These are phyloP conservation scores for Paramecium caudatum DNA, from an alignment of 73 alveolate species.

Conservation along the genomic window DNA sequence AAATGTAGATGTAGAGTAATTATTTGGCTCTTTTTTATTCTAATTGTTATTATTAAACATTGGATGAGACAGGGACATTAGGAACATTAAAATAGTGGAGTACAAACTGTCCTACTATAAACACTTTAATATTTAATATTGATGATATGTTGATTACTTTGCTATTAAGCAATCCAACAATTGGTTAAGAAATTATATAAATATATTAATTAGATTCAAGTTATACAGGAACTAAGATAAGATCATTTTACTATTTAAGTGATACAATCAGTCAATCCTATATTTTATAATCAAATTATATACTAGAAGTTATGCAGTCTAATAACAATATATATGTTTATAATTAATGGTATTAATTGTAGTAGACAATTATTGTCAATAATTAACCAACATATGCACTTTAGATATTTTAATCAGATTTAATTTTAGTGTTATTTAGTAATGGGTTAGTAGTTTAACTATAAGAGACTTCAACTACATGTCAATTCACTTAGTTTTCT, in stretches of 20 bases:
- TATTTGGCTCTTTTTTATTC: no score
- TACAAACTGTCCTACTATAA: not conserved
- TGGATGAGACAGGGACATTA: no score
- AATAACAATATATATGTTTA: not conserved
- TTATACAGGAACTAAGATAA: not conserved
- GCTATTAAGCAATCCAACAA: not conserved
- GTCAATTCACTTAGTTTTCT: not conserved
- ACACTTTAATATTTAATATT: not conserved
- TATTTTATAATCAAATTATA: not conserved
- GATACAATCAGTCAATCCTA: conserved; percentile 1
- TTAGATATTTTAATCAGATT: not conserved
- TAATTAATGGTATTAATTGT: conserved; percentile 15
- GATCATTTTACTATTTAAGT: conserved; percentile 5
- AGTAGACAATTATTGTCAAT: not conserved
- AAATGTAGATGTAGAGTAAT: no score
- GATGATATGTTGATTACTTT: not conserved
- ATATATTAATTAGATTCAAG: conserved; percentile 6
- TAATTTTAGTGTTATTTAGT: not conserved
- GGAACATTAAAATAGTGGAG: not conserved
- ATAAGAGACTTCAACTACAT: not conserved
- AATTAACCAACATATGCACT: not conserved
- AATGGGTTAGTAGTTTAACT: conserved; percentile 10
- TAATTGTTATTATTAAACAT: no score
- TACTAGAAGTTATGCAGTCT: not conserved
- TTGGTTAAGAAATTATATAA: not conserved